Base-by-base conservation (phyloP, 2,329 filamentous ascomycete genomes). In the Neonectria punicea region DNA sequence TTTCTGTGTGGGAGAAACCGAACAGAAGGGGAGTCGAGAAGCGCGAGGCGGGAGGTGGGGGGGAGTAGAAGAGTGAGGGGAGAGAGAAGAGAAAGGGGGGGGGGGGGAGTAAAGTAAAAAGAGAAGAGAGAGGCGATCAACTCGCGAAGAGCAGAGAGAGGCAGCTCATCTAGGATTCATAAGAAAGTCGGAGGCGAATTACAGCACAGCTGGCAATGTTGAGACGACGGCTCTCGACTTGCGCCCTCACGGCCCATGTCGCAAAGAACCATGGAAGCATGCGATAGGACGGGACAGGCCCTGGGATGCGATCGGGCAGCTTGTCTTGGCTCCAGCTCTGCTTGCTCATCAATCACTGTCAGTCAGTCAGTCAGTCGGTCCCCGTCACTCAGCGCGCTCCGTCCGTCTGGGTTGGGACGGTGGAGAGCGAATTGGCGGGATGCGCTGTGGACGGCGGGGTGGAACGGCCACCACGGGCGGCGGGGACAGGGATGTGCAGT, bases 41-140 rank as follows among this genome's bases (percentile, higher is more conserved):
- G 63, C 50, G 59, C 61, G 65, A 47, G 60, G 44, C 50, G 59
- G 65, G 65, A 44, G 60, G 47, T 53, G 58, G 59, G 58, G 65
- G 44, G 66, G 56, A 62, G 58, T 22, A 66, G 58, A 70, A 58
- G 59, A 44, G 53, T 39, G 61, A 64, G 55, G 58, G 57, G 59
- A 54, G 54, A 44, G 39, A 49, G 44, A 54, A 66, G 54, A 65
- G 58, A 62, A 71, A 56, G 57, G 61, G 60, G 61, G 63, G 70
- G 53, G 67, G 68, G 61, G 58, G 61, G 68, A 67, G 67, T 56
- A 56, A 66, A 54, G 64, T 46, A 65, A 51, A 51, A 34, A 61
- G 57, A 51, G 39, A 46, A 49, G 44, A 58, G 46, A 61, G 55
- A 67, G 57, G 55, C 58, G 51, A 65, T 61, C 60, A 47, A 63